Percentiles rank a stretch among this genome's conserved stretches.
Evolutionary conservation across 805 yeast genomes (phyloP).

Genomic region (Hagleromyces aurorensis): DNA sequence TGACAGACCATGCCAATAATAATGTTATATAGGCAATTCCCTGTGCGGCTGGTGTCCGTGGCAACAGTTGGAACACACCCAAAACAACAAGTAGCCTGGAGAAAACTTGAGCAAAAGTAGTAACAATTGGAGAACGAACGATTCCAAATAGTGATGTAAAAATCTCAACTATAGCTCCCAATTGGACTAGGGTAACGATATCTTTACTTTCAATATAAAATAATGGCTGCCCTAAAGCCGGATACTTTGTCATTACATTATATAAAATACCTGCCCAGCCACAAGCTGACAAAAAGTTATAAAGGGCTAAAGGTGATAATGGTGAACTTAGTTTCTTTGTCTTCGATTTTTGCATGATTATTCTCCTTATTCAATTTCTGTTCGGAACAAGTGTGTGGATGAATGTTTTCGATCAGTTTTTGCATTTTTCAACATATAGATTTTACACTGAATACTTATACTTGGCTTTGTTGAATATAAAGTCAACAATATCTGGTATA

Average conservation of each 20-base stretch:
- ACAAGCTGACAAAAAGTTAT: constrained; percentile 46
- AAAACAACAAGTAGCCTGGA: constrained; percentile 76
- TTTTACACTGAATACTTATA: too few species aligned
- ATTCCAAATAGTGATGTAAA: constrained; percentile 69
- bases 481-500: too few species aligned
- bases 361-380: too few species aligned
- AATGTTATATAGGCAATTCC: constrained; percentile 56
- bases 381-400: too few species aligned
- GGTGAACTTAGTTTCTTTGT: constrained; percentile 17
- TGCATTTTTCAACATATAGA: too few species aligned
- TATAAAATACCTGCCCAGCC: constrained; percentile 47
- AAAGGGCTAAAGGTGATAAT: constrained; percentile 33
- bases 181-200: constrained; percentile 60
- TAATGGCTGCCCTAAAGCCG: constrained; percentile 53
- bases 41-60: constrained; percentile 48
- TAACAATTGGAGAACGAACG: constrained; percentile 77
- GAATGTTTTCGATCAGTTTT: too few species aligned
- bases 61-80: constrained; percentile 74
- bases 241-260: constrained; percentile 35
- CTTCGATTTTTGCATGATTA: constrained; percentile 10
- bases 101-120: constrained; percentile 80
- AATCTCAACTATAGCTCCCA: constrained; percentile 73
- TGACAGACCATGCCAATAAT: constrained; percentile 80
- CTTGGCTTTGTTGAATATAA: too few species aligned
- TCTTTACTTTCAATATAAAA: constrained; percentile 53